Base-by-base conservation (phyloP, 768 basidiomycete genomes). In the Suillus ampliporus region DNA sequence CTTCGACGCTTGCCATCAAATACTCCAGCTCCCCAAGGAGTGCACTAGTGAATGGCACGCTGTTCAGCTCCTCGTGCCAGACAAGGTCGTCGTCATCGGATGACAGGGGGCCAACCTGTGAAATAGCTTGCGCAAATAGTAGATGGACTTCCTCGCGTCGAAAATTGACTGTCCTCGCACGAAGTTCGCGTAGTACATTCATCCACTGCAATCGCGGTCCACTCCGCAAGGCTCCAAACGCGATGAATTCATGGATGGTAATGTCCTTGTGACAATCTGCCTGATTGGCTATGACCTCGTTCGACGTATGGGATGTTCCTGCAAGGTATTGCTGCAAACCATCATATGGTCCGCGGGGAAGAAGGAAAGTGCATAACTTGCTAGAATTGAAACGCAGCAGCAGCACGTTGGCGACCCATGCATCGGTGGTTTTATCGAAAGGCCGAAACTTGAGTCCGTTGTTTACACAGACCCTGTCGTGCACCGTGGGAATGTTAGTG, bases 181-280 rank as follows among this genome's bases (percentile, higher is more conserved):
- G 73, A 31, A 86, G 64, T 64, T 83, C 83, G 28, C 80, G 76
- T 21, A 76, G 61, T 44, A 86, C 80, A 64, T 86, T 86, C 38
- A 79, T 68, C 84, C 83, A 85, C 54, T 86, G 84, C 1, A 86
- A 64, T 5, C 65, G 68, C 1, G 72, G 61, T 0, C 85, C 84
- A 41, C 79, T 76, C 5, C 86, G 81, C 43, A 86, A 63, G 53
- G 74, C 72, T 10, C 77, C 79, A 57, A 83, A 86, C 0, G 80
- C 74, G 15, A 79, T 70, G 43, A 73, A 80, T 61, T 86, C 84
- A 37, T 86, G 83, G 3, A 82, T 62, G 11, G 65, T 75, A n/a
- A 86, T 69, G 6, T 78, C 71, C 26, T 57, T 48, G 4, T 79
- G 79, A 58, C 83, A 84, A 8, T 75, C 68, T 0, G 64, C 63